A percentile compares a stretch with the other conserved stretches of the same genome.
Evolutionary conservation across 2,329 filamentous ascomycete species (phyloP).

Genomic region (Cytospora piceae): DNA sequence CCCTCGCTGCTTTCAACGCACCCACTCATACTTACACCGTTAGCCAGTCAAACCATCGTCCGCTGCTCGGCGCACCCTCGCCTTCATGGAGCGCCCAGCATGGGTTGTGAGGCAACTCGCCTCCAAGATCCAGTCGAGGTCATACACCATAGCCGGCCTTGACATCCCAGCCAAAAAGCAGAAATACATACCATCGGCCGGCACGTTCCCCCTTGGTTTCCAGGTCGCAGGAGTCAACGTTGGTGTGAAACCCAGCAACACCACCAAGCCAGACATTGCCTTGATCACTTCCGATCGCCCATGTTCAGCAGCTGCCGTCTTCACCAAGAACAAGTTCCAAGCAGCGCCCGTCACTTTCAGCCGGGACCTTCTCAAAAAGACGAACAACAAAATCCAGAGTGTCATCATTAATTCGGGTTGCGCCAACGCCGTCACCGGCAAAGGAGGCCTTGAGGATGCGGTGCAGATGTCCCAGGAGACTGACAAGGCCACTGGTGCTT

Average conservation of each 20-base stretch:
- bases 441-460: conserved; percentile 87
- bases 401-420: conserved; percentile 95
- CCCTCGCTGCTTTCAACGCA: not conserved
- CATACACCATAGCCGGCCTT: conserved; percentile 27
- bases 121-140: conserved; percentile 36
- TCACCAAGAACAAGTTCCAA: conserved; percentile 98
- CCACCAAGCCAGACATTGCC: conserved; percentile 86
- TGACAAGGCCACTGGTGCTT: conserved; percentile 62
- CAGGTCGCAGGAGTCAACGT: conserved; percentile 84
- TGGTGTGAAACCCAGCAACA: conserved; percentile 92
- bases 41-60: not conserved
- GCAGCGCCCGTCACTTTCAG: conserved; percentile 92
- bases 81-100: conserved; percentile 29
- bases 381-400: conserved; percentile 73
- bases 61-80: not conserved
- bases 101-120: conserved; percentile 30
- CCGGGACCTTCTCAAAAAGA: conserved; percentile 68
- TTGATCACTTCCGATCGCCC: conserved; percentile 85
- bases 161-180: conserved; percentile 76
- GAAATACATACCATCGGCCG: conserved; percentile 84
- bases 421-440: conserved; percentile 95
- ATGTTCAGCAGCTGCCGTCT: conserved; percentile 87
- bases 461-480: conserved; percentile 79
- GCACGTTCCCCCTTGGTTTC: conserved; percentile 91
- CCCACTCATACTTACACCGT: not conserved